These are phyloP conservation scores for Abelmoschus esculentus DNA, from an alignment of 345 rosid species.

Conservation along the genomic window DNA sequence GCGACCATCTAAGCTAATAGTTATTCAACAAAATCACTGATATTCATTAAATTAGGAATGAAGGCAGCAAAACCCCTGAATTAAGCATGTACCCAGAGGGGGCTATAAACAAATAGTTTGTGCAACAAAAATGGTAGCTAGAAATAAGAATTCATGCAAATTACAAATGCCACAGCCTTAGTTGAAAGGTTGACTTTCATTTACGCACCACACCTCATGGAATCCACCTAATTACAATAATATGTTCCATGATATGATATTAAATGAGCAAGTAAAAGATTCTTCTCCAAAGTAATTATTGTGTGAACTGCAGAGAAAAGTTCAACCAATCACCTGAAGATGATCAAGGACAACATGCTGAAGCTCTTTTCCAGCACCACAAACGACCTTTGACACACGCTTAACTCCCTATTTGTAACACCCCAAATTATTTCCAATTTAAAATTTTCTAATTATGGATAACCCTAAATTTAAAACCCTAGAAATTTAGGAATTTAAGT, in stretches of 20 bases:
- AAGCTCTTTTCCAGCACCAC: slow-evolving; percentile 92
- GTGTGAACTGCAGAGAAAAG: slow-evolving; percentile 12
- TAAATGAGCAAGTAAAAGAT: background rate
- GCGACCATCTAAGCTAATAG: slow-evolving; percentile 1
- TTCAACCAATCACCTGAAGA: slow-evolving; percentile 56
- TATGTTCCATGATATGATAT: slow-evolving; percentile 1
- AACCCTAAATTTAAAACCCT: no score
- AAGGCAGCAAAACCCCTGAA: background rate
- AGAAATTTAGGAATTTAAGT: no score
- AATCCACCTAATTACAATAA: slow-evolving; percentile 9
- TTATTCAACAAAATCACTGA: background rate
- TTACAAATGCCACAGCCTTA: background rate
- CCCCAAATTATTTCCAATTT: no score
- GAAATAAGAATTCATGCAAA: background rate
- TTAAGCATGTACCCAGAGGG: background rate
- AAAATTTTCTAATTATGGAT: no score
- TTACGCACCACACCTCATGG: background rate
- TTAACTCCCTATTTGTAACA: slow-evolving; percentile 69
- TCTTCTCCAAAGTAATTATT: background rate
- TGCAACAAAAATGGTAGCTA: background rate
- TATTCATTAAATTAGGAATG: background rate
- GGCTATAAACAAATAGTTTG: background rate
- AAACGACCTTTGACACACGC: slow-evolving; percentile 70
- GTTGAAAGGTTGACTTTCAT: background rate
- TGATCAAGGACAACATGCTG: slow-evolving; percentile 75